phyloP scores from a whole-genome alignment of 805 yeast species.

The Hanseniaspora thailandica region DNA sequence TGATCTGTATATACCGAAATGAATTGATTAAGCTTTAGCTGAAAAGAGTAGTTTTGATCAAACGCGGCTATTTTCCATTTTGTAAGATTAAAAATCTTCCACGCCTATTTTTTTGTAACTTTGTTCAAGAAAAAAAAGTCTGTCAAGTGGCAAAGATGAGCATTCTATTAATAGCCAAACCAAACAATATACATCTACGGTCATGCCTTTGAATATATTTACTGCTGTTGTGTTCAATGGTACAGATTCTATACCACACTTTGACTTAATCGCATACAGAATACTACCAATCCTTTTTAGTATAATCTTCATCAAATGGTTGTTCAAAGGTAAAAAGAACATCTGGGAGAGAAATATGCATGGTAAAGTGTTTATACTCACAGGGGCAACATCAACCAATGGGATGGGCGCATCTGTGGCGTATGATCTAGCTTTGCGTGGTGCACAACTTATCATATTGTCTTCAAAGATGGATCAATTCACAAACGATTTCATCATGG shows the following conservation, averaged over 20 bases:
- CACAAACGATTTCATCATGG: conserved; percentile 69
- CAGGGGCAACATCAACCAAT: conserved; percentile 74
- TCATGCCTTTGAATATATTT: conserved; percentile 84
- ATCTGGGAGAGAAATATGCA: conserved; percentile 90
- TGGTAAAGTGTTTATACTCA: conserved; percentile 69
- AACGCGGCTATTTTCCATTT: neutral
- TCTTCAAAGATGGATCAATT: conserved; percentile 60
- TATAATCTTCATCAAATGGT: conserved; percentile 47
- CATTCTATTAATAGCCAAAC: neutral
- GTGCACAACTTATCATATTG: conserved; percentile 75
- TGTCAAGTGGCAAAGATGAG: neutral
- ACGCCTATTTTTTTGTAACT: too few species aligned
- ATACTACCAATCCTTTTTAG: conserved; percentile 46
- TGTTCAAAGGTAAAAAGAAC: conserved; percentile 67
- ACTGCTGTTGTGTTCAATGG: conserved; percentile 64
- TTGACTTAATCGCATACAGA: conserved; percentile 39
- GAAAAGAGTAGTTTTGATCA: neutral
- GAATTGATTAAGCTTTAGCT: neutral
- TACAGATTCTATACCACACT: conserved; percentile 63
- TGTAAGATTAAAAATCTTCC: too few species aligned
- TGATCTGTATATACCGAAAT: neutral
- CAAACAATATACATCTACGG: too few species aligned
- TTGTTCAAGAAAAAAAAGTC: too few species aligned
- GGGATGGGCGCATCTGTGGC: conserved; percentile 77
- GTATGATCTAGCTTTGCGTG: conserved; percentile 59